Evolutionary conservation across 129 eudicot species (phyloP).

Genomic region (Lactuca sativa): DNA sequence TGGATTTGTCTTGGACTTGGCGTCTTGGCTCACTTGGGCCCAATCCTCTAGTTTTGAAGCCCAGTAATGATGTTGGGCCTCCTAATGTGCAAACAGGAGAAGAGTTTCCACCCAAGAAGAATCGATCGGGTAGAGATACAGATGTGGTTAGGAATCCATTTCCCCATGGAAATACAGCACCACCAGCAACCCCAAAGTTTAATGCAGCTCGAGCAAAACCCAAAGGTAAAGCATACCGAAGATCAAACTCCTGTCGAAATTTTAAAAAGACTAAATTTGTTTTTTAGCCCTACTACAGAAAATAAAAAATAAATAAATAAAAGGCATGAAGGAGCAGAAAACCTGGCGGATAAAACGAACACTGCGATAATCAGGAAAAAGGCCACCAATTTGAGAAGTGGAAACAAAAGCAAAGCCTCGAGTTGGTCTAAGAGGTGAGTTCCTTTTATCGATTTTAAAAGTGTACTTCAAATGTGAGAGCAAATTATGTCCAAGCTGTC

Average conservation of each 20-base stretch:
- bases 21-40: constrained; percentile 78
- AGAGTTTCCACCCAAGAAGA: constrained; percentile 79
- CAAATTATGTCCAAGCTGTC: constrained; percentile 80
- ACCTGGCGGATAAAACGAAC: constrained; percentile 88
- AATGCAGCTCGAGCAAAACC: constrained; percentile 78
- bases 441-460: constrained; percentile 64
- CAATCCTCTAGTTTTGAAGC: constrained; percentile 67
- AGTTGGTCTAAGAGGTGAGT: constrained; percentile 86
- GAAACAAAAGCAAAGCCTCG: constrained; percentile 80
- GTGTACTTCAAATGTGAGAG: constrained; percentile 76
- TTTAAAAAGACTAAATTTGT: neutral
- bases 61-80: constrained; percentile 71
- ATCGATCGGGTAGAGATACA: constrained; percentile 70
- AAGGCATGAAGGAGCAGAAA: constrained; percentile 17
- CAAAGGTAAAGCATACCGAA: constrained; percentile 78
- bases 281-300: too few species aligned
- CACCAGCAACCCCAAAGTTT: constrained; percentile 77
- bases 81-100: constrained; percentile 87
- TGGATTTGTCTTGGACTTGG: constrained; percentile 30
- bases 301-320: neutral
- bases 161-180: constrained; percentile 81
- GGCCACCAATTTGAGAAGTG: constrained; percentile 80
- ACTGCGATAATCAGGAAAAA: constrained; percentile 79
- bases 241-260: constrained; percentile 67
- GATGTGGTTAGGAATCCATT: constrained; percentile 49